Percentiles rank a stretch among this genome's conserved stretches.
phyloP scores from a whole-genome alignment of 1,139 yeast genomes.

The Lodderomyces beijingensis region DNA sequence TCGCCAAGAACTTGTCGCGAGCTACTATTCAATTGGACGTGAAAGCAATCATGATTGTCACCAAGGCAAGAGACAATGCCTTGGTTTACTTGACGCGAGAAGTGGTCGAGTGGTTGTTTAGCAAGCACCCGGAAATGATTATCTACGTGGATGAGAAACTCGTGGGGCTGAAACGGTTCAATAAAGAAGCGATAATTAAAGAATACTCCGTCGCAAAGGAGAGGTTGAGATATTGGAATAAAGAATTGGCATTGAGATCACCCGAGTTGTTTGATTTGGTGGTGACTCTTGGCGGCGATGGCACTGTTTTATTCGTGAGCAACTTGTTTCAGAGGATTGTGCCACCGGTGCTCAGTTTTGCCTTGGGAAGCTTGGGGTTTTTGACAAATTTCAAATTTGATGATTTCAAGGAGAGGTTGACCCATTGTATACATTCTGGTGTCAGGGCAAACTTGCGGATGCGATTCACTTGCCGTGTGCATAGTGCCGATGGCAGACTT shows the following conservation, averaged over 20 bases:
- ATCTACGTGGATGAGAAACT: constrained; percentile 72
- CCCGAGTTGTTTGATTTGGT: constrained; percentile 71
- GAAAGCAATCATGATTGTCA: constrained; percentile 69
- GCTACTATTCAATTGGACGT: constrained; percentile 73
- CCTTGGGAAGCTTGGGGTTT: constrained; percentile 79
- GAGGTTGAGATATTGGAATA: constrained; percentile 65
- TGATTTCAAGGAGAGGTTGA: constrained; percentile 55
- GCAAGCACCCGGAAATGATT: constrained; percentile 41
- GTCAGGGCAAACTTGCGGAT: constrained; percentile 75
- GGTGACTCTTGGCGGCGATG: constrained; percentile 85
- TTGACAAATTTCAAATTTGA: constrained; percentile 75
- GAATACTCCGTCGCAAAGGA: constrained; percentile 39
- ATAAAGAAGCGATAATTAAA: constrained; percentile 37
- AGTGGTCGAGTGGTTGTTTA: constrained; percentile 70
- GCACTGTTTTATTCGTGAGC: constrained; percentile 79
- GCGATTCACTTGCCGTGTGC: constrained; percentile 73
- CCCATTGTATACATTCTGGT: constrained; percentile 58
- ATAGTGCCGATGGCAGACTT: constrained; percentile 51
- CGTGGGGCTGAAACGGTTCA: constrained; percentile 57
- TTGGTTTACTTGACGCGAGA: constrained; percentile 71
- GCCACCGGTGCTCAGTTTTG: constrained; percentile 83
- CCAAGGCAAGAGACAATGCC: constrained; percentile 81
- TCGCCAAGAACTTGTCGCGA: constrained; percentile 68
- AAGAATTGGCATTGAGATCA: constrained; percentile 47
- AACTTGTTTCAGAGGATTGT: constrained; percentile 75